Evolutionary conservation across 2,329 filamentous ascomycete species (phyloP).

Genomic region (Tolypocladium tropicale): DNA sequence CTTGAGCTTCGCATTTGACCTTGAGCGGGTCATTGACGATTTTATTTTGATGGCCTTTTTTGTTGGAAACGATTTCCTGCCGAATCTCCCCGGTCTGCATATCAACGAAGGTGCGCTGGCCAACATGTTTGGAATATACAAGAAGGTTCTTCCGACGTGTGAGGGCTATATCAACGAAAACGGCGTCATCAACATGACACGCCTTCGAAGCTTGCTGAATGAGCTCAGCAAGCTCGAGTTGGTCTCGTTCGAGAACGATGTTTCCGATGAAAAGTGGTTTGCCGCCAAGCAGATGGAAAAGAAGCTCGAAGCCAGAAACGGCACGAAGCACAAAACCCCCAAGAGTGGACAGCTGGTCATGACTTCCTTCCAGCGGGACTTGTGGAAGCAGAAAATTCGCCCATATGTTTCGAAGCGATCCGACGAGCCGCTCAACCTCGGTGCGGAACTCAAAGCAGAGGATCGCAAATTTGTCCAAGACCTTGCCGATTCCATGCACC

Average conservation of each 20-base stretch:
- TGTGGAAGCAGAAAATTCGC: constrained; percentile 74
- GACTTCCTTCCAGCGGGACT: constrained; percentile 66
- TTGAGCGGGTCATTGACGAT: constrained; percentile 96
- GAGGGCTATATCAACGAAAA: constrained; percentile 95
- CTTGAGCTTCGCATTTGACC: constrained; percentile 73
- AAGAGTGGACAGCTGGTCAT: constrained; percentile 57
- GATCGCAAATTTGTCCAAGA: constrained; percentile 93
- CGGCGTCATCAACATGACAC: constrained; percentile 79
- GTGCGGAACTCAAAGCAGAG: constrained; percentile 61
- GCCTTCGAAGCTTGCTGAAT: constrained; percentile 67
- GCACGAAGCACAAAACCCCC: constrained; percentile 39
- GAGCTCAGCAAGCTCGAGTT: constrained; percentile 84
- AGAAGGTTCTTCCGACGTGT: constrained; percentile 73
- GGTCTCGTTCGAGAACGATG: constrained; percentile 85
- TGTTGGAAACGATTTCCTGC: constrained; percentile 97
- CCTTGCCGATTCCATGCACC: constrained; percentile 54
- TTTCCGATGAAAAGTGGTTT: constrained; percentile 84
- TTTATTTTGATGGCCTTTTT: constrained; percentile 99
- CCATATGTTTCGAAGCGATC: constrained; percentile 67
- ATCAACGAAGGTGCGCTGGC: constrained; percentile 97
- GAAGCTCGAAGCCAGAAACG: constrained; percentile 47
- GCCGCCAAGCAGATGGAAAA: constrained; percentile 72
- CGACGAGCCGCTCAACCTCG: constrained; percentile 59
- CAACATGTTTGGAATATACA: constrained; percentile 97
- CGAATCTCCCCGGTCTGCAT: constrained; percentile 89